Evolutionary conservation across 352 stramenopile genomes (phyloP).

Genomic region (Phytophthora fragariaefolia): DNA sequence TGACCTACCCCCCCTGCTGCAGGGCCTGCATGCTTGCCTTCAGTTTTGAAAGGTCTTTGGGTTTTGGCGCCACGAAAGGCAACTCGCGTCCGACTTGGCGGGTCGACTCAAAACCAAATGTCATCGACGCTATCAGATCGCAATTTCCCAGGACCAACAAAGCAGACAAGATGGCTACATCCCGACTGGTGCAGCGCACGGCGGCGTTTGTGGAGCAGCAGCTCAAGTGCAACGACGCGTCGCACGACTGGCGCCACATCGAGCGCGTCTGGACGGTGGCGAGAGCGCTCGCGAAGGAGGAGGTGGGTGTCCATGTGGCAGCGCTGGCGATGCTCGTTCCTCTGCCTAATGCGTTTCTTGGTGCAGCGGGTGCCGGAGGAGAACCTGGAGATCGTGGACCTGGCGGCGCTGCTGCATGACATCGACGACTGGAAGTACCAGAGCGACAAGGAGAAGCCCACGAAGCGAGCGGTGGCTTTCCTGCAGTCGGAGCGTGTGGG

Average conservation of each 20-base stretch:
- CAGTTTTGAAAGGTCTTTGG: too few species aligned
- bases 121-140: constrained; percentile 8
- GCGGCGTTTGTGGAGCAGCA: constrained; percentile 77
- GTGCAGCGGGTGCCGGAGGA: constrained; percentile 59
- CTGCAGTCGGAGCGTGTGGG: constrained; percentile 58
- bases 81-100: constrained; percentile 18
- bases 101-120: neutral
- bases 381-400: constrained; percentile 78
- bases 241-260: constrained; percentile 90
- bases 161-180: constrained; percentile 42
- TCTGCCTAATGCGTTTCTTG: neutral
- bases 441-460: constrained; percentile 48
- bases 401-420: constrained; percentile 89
- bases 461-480: constrained; percentile 67
- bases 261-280: constrained; percentile 87
- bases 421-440: constrained; percentile 93
- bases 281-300: constrained; percentile 71
- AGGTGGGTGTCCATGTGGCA: constrained; percentile 43
- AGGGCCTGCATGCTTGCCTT: too few species aligned
- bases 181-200: constrained; percentile 69
- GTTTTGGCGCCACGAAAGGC: constrained; percentile 22
- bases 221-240: constrained; percentile 81
- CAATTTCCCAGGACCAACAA: constrained; percentile 17
- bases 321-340: neutral
- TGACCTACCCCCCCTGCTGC: too few species aligned